phyloP scores from a whole-genome alignment of 2,329 filamentous ascomycete genomes.

The Apiospora sp. region DNA sequence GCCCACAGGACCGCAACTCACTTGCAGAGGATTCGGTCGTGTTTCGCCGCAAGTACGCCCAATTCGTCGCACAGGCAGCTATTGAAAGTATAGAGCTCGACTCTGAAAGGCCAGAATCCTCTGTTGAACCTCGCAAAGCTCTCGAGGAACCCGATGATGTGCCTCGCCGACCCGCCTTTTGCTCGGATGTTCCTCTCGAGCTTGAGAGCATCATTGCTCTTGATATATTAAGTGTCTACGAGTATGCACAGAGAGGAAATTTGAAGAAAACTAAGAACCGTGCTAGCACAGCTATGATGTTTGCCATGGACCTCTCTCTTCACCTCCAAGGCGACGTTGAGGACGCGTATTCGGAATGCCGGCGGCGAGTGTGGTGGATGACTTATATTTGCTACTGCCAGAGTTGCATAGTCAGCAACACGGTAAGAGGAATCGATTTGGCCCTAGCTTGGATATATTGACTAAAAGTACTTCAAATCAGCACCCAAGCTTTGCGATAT shows the following conservation, averaged over 20 bases:
- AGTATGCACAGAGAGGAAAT: slow-evolving; percentile 62
- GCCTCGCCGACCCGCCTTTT: slow-evolving; percentile 49
- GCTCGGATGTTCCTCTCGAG: slow-evolving; percentile 52
- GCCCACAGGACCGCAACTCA: slow-evolving; percentile 48
- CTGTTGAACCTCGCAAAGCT: slow-evolving; percentile 52
- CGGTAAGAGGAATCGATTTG: slow-evolving; percentile 42
- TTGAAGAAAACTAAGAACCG: slow-evolving; percentile 59
- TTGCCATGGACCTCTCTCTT: slow-evolving; percentile 54
- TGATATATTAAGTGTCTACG: slow-evolving; percentile 58
- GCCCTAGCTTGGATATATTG: background rate
- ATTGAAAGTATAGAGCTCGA: slow-evolving; percentile 58
- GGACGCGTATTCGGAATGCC: slow-evolving; percentile 53
- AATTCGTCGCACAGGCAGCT: slow-evolving; percentile 56
- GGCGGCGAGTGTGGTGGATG: slow-evolving; percentile 61
- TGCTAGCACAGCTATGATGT: slow-evolving; percentile 55
- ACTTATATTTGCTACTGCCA: slow-evolving; percentile 61
- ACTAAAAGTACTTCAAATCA: slow-evolving; percentile 33
- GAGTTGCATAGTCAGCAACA: slow-evolving; percentile 58
- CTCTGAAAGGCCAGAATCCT: slow-evolving; percentile 55
- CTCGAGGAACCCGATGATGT: slow-evolving; percentile 47
- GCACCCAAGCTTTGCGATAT: slow-evolving; percentile 52
- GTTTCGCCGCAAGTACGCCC: slow-evolving; percentile 56
- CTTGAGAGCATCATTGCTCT: slow-evolving; percentile 57
- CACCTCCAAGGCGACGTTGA: slow-evolving; percentile 49
- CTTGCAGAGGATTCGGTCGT: slow-evolving; percentile 48